Evolutionary conservation across 2,329 filamentous ascomycete species (phyloP).

Genomic region (Pochonia chlamydosporia): DNA sequence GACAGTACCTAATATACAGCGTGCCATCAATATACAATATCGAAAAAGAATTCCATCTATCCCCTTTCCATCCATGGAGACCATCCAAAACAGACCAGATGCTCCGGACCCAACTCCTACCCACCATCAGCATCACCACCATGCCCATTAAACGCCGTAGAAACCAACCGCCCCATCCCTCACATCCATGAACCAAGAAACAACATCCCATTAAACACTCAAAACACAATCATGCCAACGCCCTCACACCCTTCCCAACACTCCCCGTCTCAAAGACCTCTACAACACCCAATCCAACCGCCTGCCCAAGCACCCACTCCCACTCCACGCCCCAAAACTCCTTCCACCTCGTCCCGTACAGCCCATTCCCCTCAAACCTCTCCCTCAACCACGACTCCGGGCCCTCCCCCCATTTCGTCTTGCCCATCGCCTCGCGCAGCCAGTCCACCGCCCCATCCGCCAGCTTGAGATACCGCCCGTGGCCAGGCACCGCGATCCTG

Average conservation of each 20-base stretch:
- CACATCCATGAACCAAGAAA: too few species aligned
- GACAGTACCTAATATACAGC: too few species aligned
- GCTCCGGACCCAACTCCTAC: too few species aligned
- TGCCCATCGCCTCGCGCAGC: slow-evolving; percentile 51
- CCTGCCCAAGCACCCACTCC: slow-evolving; percentile 66
- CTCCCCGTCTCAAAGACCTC: slow-evolving; percentile 71
- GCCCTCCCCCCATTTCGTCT: slow-evolving; percentile 56
- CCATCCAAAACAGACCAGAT: too few species aligned
- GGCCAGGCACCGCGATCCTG: slow-evolving; percentile 60
- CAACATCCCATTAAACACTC: not conserved
- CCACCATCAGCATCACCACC: too few species aligned
- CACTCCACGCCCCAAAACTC: slow-evolving; percentile 64
- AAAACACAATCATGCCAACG: slow-evolving; percentile 21
- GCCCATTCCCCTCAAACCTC: slow-evolving; percentile 61
- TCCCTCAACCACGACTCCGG: slow-evolving; percentile 58
- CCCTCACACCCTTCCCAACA: slow-evolving; percentile 61
- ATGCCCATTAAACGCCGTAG: too few species aligned
- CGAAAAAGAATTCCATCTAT: too few species aligned
- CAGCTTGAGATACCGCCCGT: slow-evolving; percentile 62
- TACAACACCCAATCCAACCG: slow-evolving; percentile 61
- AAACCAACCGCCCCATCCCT: too few species aligned
- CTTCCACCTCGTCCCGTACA: slow-evolving; percentile 49
- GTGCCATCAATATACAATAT: too few species aligned
- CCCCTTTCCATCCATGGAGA: too few species aligned
- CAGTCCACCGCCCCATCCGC: slow-evolving; percentile 56